A percentile compares a stretch with the other conserved stretches of the same genome.
Conservation (phyloP, 202 grass and related monocot species). For the Zizania palustris region DNA sequence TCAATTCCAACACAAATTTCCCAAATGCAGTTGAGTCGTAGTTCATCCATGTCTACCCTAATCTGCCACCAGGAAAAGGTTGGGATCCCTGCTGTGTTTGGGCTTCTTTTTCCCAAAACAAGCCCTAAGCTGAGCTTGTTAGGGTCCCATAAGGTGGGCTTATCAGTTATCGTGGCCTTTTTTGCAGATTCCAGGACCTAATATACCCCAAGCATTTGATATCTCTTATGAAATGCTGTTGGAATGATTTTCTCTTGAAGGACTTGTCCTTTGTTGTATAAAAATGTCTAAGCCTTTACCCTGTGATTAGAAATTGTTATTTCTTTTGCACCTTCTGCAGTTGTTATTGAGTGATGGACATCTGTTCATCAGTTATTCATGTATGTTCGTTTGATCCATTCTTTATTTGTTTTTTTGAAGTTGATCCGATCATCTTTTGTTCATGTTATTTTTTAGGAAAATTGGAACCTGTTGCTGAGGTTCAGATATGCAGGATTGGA, state of each 20-base stretch:
- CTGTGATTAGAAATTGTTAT: background rate
- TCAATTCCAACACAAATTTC: background rate
- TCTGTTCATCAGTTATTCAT: background rate
- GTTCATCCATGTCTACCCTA: background rate
- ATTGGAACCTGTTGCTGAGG: slow-evolving; percentile 40
- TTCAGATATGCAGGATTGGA: slow-evolving; percentile 40
- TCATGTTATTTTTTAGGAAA: slow-evolving; percentile 44
- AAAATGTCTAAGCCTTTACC: background rate
- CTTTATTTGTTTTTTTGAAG: background rate
- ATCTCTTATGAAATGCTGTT: background rate
- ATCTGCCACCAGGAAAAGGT: background rate
- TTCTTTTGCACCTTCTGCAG: background rate
- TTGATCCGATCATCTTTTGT: background rate
- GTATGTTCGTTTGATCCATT: background rate
- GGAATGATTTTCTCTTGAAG: background rate
- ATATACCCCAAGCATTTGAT: background rate
- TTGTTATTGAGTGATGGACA: background rate
- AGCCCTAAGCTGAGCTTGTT: background rate
- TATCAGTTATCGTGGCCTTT: background rate
- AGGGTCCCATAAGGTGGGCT: background rate
- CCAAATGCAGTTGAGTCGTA: background rate
- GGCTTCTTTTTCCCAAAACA: background rate
- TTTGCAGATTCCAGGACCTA: background rate
- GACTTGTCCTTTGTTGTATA: background rate
- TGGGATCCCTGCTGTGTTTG: background rate